Conservation (phyloP, 116 monocot species). For the Phalaenopsis hybrid region DNA sequence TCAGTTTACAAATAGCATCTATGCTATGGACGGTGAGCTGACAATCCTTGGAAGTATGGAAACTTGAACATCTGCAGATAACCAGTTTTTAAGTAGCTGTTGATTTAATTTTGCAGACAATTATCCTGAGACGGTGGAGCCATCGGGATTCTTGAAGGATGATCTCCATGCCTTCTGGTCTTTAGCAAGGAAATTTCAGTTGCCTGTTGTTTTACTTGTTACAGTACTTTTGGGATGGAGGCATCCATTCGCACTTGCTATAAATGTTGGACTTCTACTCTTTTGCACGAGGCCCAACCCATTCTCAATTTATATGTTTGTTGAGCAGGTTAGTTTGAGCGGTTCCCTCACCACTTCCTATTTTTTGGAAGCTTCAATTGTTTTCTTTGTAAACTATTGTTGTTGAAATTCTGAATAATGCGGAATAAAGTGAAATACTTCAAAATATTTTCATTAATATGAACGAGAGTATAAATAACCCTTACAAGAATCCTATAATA, state of each 20-base stretch:
- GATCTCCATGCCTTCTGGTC: constrained; percentile 54
- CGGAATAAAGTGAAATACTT: too few species aligned
- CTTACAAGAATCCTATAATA: too few species aligned
- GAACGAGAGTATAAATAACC: too few species aligned
- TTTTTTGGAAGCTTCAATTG: too few species aligned
- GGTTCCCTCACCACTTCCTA: not conserved
- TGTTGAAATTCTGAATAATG: too few species aligned
- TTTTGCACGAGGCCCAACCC: constrained; percentile 74
- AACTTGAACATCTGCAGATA: not conserved
- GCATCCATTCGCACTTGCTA: constrained; percentile 54
- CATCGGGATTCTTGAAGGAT: constrained; percentile 47
- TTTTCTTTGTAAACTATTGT: too few species aligned
- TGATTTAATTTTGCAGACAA: constrained; percentile 18
- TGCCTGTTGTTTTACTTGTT: constrained; percentile 50
- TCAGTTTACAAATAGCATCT: constrained; percentile 23
- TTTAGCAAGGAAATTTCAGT: constrained; percentile 56
- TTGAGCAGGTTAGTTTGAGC: constrained; percentile 55
- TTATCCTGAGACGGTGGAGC: constrained; percentile 21
- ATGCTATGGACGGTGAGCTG: constrained; percentile 54
- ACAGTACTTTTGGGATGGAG: constrained; percentile 61
- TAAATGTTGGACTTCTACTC: constrained; percentile 65
- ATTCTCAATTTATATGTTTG: constrained; percentile 69
- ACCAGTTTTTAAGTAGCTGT: not conserved
- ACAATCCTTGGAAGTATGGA: not conserved
- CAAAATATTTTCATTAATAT: too few species aligned